Evolutionary conservation across 805 yeast genomes (phyloP).

Genomic region (Pachysolen tannophilus): DNA sequence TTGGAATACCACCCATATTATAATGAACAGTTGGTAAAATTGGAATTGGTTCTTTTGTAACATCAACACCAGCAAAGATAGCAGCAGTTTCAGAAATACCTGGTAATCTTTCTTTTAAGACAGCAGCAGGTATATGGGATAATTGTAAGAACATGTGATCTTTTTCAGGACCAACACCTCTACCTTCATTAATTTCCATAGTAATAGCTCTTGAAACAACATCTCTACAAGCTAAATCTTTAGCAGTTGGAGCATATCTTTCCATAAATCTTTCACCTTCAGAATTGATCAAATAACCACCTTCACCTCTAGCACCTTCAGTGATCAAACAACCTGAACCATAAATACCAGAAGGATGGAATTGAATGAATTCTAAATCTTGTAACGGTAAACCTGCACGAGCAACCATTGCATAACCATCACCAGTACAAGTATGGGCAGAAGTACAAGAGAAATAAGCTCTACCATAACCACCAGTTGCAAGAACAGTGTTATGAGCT

Average conservation of each 20-base stretch:
- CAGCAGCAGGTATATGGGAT: conserved; percentile 87
- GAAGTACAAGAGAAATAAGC: conserved; percentile 98
- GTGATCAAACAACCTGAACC: conserved; percentile 99
- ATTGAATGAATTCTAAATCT: conserved; percentile 95
- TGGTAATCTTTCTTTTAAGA: conserved; percentile 91
- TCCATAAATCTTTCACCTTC: conserved; percentile 99
- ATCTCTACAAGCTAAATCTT: conserved; percentile 97
- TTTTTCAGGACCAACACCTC: conserved; percentile 96
- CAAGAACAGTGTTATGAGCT: conserved; percentile 92
- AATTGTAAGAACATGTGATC: conserved; percentile 95
- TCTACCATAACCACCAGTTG: conserved; percentile 99
- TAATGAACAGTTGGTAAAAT: conserved; percentile 97
- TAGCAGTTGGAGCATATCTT: conserved; percentile 97
- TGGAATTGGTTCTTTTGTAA: conserved; percentile 98
- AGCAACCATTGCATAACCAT: conserved; percentile 96
- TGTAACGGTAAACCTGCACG: conserved; percentile 98
- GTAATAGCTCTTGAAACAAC: conserved; percentile 98
- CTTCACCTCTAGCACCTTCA: conserved; percentile 99
- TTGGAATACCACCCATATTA: conserved; percentile 99
- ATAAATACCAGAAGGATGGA: conserved; percentile 99
- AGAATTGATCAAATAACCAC: conserved; percentile 92
- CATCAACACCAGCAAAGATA: conserved; percentile 98
- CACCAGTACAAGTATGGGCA: conserved; percentile 99
- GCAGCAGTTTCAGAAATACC: conserved; percentile 99
- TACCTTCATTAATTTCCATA: conserved; percentile 96